These are phyloP conservation scores for Acanthamoeba polyphaga DNA, from an alignment of 208 protist genomes.

Conservation along the genomic window DNA sequence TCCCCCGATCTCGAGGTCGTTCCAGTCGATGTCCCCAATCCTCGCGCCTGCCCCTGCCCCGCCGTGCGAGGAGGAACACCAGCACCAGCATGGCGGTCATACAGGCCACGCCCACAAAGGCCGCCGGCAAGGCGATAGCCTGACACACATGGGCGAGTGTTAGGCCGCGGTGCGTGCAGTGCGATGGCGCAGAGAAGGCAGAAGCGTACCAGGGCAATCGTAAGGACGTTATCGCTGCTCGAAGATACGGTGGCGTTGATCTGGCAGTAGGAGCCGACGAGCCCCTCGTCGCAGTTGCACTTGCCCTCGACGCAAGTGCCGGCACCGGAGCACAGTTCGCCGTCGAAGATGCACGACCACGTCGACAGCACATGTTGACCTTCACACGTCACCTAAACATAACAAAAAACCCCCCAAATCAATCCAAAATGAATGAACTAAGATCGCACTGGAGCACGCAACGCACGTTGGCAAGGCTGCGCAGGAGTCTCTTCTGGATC, in stretches of 20 bases:
- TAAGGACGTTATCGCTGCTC: neutral
- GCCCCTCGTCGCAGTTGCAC: neutral
- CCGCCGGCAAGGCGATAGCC: conserved; percentile 7
- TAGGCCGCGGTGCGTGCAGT: too few species aligned
- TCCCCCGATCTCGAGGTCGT: conserved; percentile 44
- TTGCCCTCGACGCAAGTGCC: conserved; percentile 21
- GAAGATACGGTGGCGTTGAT: neutral
- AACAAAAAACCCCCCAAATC: too few species aligned
- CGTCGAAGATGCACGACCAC: conserved; percentile 44
- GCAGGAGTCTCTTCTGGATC: too few species aligned
- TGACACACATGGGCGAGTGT: neutral
- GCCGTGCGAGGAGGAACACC: neutral
- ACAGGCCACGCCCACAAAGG: too few species aligned
- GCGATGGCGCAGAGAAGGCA: too few species aligned
- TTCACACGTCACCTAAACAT: conserved; percentile 6
- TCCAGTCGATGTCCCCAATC: conserved; percentile 57
- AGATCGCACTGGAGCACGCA: too few species aligned
- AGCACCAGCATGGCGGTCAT: neutral
- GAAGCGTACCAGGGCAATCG: neutral
- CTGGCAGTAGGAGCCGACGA: conserved; percentile 35
- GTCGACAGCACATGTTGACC: neutral
- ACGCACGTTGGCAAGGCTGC: too few species aligned
- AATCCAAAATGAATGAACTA: too few species aligned
- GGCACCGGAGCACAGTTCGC: neutral
- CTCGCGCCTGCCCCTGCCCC: neutral